Base-by-base conservation (phyloP, 2,329 filamentous ascomycete genomes). In the Penicillium decumbens region DNA sequence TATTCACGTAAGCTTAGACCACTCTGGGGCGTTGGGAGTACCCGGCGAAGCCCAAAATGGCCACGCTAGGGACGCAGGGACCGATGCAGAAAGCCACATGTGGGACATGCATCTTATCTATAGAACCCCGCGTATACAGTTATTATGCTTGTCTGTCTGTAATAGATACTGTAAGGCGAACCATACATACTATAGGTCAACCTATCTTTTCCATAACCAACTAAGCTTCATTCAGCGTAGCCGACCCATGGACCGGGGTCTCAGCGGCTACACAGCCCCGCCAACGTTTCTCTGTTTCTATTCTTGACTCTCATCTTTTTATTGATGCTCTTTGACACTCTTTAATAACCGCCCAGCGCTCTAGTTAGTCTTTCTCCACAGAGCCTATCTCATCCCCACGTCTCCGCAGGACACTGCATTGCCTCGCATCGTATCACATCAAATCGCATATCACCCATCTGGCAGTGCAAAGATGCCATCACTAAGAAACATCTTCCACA, bases 401-500 rank as follows among this genome's bases (percentile, higher is more conserved):
- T 35, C 46, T 39, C 37, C 37, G 37, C 20, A 39, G 30, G 43
- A 27, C 27, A 25, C 32, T 28, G 7, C 44, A 50, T 41, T 25
- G 38, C 45, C 50, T 32, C 12, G 12, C 32, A 8, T 7, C 15
- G 32, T 28, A 48, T 37, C 27, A 23, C 39, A 37, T 18, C 45
- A 23, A 20, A 51, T 42, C 32, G 33, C 43, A 53, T 28, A 49
- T 41, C 45, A 32, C 3, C 38, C 48, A 28, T 10, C 20, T 12
- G 37, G 23, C 23, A 30, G 8, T 39, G 25, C 57, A 61, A 61
- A 49, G n/a, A 85, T 84, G 79, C 74, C 80, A 53, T 61, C 56
- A 3, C 70, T 85, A 53, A 78, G 76, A 64, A 77, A 83, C 58
- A 67, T 85, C 25, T 71, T 87, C 50, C 83, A 80, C 66, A 85